A percentile compares a stretch with the other conserved stretches of the same genome.
These are phyloP conservation scores for Xylariaceae sp. DNA, from an alignment of 2,329 filamentous ascomycete species.

Conservation along the genomic window DNA sequence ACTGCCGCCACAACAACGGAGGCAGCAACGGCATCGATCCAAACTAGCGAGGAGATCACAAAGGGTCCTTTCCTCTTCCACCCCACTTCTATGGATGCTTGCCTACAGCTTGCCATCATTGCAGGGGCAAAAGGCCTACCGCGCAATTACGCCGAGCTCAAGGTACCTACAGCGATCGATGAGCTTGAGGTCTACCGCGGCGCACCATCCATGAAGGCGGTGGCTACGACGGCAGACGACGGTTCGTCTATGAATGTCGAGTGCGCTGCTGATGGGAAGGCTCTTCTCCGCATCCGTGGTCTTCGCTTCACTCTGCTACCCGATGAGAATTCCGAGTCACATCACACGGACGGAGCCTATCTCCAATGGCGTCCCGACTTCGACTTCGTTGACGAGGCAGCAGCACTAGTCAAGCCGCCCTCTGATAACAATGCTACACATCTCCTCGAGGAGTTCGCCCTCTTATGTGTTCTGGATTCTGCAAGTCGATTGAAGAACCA, in stretches of 20 bases:
- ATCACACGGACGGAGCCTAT: constrained; percentile 13
- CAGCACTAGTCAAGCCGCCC: constrained; percentile 6
- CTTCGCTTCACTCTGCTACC: constrained; percentile 10
- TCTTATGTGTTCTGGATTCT: constrained; percentile 9
- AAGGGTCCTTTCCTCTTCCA: constrained; percentile 16
- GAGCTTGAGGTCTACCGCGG: constrained; percentile 13
- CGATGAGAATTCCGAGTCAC: background rate
- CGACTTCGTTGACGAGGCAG: constrained; percentile 7
- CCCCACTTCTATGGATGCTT: constrained; percentile 15
- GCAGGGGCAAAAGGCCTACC: constrained; percentile 9
- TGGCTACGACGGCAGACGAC: background rate
- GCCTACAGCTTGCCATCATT: constrained; percentile 13
- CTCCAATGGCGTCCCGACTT: constrained; percentile 16
- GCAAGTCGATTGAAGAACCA: constrained; percentile 4
- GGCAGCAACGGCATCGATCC: background rate
- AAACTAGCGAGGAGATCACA: constrained; percentile 3
- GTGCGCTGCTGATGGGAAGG: constrained; percentile 7
- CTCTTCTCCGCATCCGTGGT: constrained; percentile 7
- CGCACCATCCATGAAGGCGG: constrained; percentile 2
- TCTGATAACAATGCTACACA: constrained; percentile 3
- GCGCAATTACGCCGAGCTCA: constrained; percentile 12
- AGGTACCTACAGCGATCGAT: constrained; percentile 12
- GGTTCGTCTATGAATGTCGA: constrained; percentile 3
- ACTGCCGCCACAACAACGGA: background rate
- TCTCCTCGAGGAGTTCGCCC: constrained; percentile 8